These are phyloP conservation scores for Seminavis robusta DNA, from an alignment of 108 stramenopile genomes.

Conservation along the genomic window DNA sequence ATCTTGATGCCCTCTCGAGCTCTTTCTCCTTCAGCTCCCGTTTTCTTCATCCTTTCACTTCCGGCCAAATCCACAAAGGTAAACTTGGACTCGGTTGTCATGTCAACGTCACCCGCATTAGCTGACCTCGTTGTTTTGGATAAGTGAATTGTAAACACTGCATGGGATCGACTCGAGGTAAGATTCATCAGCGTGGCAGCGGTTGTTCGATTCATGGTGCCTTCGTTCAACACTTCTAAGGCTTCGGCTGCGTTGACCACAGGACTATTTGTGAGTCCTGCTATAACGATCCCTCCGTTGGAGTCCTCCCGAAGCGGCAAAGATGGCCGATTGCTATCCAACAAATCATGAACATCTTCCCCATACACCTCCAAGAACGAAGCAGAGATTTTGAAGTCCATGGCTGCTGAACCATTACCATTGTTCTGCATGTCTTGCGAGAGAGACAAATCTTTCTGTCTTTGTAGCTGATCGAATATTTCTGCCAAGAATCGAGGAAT, in stretches of 20 bases:
- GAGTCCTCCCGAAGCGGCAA: slow-evolving; percentile 81
- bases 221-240: slow-evolving; percentile 75
- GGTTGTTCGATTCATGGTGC: slow-evolving; percentile 88
- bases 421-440: slow-evolving; percentile 2
- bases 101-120: slow-evolving; percentile 38
- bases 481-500: slow-evolving; percentile 90
- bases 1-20: slow-evolving; percentile 92
- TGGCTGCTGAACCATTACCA: slow-evolving; percentile 14
- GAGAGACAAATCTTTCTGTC: slow-evolving; percentile 36
- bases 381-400: slow-evolving; percentile 57
- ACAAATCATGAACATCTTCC: slow-evolving; percentile 89
- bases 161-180: slow-evolving; percentile 77
- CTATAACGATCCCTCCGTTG: slow-evolving; percentile 58
- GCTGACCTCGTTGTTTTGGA: slow-evolving; percentile 38
- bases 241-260: slow-evolving; percentile 50
- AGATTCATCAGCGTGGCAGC: slow-evolving; percentile 92
- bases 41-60: slow-evolving; percentile 94
- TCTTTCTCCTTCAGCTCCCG: slow-evolving; percentile 85
- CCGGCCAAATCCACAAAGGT: slow-evolving; percentile 91
- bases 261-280: slow-evolving; percentile 45
- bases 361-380: slow-evolving; percentile 95
- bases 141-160: slow-evolving; percentile 73
- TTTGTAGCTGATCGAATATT: slow-evolving; percentile 57
- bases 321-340: slow-evolving; percentile 57
- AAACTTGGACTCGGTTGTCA: slow-evolving; percentile 65